These are phyloP conservation scores for Cercophora sp. DNA, from an alignment of 495 filamentous ascomycete species.

Conservation along the genomic window DNA sequence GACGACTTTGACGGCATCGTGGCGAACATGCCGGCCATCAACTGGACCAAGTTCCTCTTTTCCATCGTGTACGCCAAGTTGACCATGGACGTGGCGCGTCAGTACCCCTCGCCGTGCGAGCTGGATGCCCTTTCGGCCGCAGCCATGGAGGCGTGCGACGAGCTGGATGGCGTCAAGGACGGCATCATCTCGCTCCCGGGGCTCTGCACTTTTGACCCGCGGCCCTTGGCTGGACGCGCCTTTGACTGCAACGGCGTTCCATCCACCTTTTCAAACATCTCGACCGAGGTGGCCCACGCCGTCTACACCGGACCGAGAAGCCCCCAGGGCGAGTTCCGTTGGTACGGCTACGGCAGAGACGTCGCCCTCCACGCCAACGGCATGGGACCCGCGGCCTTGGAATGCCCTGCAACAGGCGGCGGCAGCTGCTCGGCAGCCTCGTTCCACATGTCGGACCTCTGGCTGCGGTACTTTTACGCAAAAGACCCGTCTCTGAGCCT, in stretches of 20 bases:
- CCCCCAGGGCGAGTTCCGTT: neutral
- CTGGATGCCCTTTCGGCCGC: neutral
- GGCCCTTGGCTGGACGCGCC: neutral
- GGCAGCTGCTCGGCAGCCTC: neutral
- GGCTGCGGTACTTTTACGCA: constrained; percentile 20
- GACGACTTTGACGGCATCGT: constrained; percentile 2
- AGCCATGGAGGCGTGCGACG: constrained; percentile 4
- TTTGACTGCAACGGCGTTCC: neutral
- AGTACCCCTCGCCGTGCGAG: neutral
- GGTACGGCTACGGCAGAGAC: neutral
- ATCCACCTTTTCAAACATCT: neutral
- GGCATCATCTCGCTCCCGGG: neutral
- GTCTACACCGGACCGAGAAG: neutral
- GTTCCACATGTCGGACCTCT: neutral
- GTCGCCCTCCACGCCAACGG: neutral
- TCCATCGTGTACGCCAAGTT: neutral
- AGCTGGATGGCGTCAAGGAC: constrained; percentile 10
- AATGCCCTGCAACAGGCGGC: neutral
- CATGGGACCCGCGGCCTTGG: neutral
- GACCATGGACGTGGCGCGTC: neutral
- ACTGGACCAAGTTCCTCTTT: constrained; percentile 1
- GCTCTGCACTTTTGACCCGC: neutral
- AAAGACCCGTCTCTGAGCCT: constrained; percentile 9
- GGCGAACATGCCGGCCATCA: neutral
- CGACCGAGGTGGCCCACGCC: neutral